Evolutionary conservation across 2,329 filamentous ascomycete genomes (phyloP).

Genomic region (Neonectria neomacrospora): DNA sequence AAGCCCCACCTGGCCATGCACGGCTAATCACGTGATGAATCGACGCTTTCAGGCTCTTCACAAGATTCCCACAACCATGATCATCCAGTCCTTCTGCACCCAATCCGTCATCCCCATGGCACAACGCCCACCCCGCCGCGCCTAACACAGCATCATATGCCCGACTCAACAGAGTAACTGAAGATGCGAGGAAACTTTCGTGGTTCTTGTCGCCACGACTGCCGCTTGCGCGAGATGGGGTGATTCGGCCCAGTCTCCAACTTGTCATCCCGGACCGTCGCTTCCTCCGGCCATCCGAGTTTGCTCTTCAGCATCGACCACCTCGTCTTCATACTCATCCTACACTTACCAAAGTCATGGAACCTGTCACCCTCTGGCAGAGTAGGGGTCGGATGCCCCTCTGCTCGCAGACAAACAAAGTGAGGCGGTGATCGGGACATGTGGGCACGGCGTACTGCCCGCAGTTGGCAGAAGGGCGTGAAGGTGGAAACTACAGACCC

Average conservation of each 20-base stretch:
- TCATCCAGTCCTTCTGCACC: slow-evolving; percentile 38
- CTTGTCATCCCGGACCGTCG: slow-evolving; percentile 15
- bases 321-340: not conserved
- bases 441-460: not conserved
- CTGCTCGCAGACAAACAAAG: slow-evolving; percentile 3
- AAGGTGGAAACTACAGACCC: not conserved
- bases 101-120: slow-evolving; percentile 32
- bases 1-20: slow-evolving; percentile 5
- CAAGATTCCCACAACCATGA: slow-evolving; percentile 39
- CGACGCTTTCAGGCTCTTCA: slow-evolving; percentile 29
- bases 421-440: not conserved
- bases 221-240: slow-evolving; percentile 12
- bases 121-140: slow-evolving; percentile 26
- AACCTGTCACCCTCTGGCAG: not conserved
- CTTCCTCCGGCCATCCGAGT: slow-evolving; percentile 15
- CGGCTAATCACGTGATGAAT: slow-evolving; percentile 33
- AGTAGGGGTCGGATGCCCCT: not conserved
- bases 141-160: slow-evolving; percentile 20
- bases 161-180: not conserved
- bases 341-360: not conserved
- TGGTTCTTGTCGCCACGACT: slow-evolving; percentile 8
- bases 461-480: not conserved
- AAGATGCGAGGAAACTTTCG: slow-evolving; percentile 15
- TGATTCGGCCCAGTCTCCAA: slow-evolving; percentile 18
- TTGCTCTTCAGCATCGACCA: slow-evolving; percentile 11